A percentile compares a stretch with the other conserved stretches of the same genome.
phyloP scores from a whole-genome alignment of 495 filamentous ascomycete species.

The Elasticomyces elasticus region DNA sequence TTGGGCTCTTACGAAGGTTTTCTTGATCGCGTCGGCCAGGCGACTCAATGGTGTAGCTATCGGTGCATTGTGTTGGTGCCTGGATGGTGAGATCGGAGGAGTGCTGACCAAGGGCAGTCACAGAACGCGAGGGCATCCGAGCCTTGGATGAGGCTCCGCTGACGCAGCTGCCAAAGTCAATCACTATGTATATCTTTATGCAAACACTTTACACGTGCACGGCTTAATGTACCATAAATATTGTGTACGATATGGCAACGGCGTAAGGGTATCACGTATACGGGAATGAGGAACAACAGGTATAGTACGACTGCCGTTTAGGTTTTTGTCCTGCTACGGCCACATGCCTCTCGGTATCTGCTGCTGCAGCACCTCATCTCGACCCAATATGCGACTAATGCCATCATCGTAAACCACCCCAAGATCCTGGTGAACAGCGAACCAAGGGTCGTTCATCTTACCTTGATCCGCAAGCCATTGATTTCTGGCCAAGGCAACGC shows the following conservation, averaged over 20 bases:
- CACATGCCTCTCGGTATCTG: slow-evolving; percentile 15
- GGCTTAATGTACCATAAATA: too few species aligned
- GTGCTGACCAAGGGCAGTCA: background rate
- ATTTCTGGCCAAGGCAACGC: slow-evolving; percentile 30
- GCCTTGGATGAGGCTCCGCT: too few species aligned
- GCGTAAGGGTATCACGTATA: too few species aligned
- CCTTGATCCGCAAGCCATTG: slow-evolving; percentile 11
- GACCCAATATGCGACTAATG: slow-evolving; percentile 9
- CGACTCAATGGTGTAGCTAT: background rate
- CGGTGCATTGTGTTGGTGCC: background rate
- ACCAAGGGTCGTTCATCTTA: slow-evolving; percentile 12
- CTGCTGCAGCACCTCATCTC: slow-evolving; percentile 9
- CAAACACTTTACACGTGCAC: too few species aligned
- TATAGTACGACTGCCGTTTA: too few species aligned
- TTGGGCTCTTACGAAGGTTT: background rate
- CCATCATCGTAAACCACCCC: slow-evolving; percentile 17
- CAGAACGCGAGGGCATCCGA: too few species aligned
- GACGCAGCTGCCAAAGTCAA: too few species aligned
- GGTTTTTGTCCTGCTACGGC: slow-evolving; percentile 5
- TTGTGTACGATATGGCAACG: too few species aligned
- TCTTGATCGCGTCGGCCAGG: background rate
- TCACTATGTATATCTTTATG: too few species aligned
- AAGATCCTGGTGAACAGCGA: slow-evolving; percentile 2
- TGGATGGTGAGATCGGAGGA: background rate
- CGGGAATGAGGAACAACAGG: too few species aligned